Base-by-base conservation (phyloP, 1,139 yeast genomes). In the Hansenula lynferdii region DNA sequence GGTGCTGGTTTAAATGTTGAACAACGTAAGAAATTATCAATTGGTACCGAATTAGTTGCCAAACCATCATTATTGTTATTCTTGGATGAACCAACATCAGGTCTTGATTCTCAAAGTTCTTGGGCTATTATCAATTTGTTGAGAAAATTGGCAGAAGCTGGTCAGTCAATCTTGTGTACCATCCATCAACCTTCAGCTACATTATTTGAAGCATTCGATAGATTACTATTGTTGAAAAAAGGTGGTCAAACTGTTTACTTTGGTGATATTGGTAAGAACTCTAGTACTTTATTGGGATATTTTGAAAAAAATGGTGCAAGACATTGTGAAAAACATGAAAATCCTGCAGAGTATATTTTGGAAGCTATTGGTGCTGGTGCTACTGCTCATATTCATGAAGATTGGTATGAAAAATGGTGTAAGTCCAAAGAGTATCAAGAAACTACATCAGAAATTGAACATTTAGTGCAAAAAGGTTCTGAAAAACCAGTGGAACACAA, bases 321-420 rank as follows among this genome's bases (percentile, higher is more conserved):
- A 42, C 53, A 59, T 41, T 71, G 74, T 56, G 60, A 58, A 6
- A 51, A 54, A 8, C 45, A 49, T 15, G 80, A 73, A 47, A 77
- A 77, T 45, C 83, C 82, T 9, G 82, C 80, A 10, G 82, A 76
- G 54, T 76, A 77, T 62, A 73, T 76, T 56, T 60, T 76, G 49
- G 75, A 77, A 46, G 74, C 72, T 23, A 77, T 78, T 55, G 82
- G 81, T 38, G 82, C 81, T 15, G 82, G 81, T 70, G 74, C 75
- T 6, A 57, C 64, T 53, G 75, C 77, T 11, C 32, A 56, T 29
- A 61, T 65, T 16, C 53, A 54, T 14, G 54, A 59, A 41, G 67
- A 72, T 49, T 72, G 77, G 77, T 58, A 58, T 52, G 66, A 67
- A 11, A 57, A 69, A 24, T 73, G 80, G 78, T 47, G 42, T 4